Evolutionary conservation across 2,329 filamentous ascomycete species (phyloP).

Genomic region (Cordyceps javanica): DNA sequence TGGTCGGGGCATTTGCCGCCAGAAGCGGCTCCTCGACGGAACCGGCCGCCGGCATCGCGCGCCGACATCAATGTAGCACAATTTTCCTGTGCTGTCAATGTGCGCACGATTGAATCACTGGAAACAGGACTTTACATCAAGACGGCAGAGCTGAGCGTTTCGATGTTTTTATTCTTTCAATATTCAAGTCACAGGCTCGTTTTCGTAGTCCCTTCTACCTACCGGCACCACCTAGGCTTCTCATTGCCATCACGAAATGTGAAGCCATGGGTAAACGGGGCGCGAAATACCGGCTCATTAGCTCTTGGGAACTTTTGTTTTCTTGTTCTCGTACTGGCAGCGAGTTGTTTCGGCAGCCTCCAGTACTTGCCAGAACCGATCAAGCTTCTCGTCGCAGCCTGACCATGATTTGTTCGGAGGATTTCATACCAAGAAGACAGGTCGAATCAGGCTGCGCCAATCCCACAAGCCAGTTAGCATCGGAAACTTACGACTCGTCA

Average conservation of each 20-base stretch:
- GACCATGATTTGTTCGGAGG: not conserved
- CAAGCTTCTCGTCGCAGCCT: not conserved
- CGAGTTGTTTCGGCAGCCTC: not conserved
- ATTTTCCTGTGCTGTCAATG: not conserved
- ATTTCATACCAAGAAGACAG: not conserved
- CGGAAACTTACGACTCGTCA: not conserved
- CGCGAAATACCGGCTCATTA: not conserved
- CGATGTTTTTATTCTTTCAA: too few species aligned
- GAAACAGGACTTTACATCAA: too few species aligned
- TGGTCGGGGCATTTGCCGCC: not conserved
- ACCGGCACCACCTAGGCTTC: too few species aligned
- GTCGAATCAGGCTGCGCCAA: too few species aligned
- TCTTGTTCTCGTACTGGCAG: not conserved
- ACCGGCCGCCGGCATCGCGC: not conserved
- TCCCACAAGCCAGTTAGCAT: too few species aligned
- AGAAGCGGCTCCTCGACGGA: constrained; percentile 6
- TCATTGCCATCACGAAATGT: not conserved
- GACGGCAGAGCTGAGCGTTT: too few species aligned
- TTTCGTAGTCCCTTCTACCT: not conserved
- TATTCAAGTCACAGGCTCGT: too few species aligned
- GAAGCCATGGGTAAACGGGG: not conserved
- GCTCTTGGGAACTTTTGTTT: not conserved
- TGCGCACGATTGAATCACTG: too few species aligned
- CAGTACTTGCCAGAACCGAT: not conserved
- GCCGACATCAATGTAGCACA: not conserved